Percentiles rank a stretch among this genome's conserved stretches.
These are phyloP conservation scores for Aureobasidium vineae DNA, from an alignment of 2,329 filamentous ascomycete genomes.

Conservation along the genomic window DNA sequence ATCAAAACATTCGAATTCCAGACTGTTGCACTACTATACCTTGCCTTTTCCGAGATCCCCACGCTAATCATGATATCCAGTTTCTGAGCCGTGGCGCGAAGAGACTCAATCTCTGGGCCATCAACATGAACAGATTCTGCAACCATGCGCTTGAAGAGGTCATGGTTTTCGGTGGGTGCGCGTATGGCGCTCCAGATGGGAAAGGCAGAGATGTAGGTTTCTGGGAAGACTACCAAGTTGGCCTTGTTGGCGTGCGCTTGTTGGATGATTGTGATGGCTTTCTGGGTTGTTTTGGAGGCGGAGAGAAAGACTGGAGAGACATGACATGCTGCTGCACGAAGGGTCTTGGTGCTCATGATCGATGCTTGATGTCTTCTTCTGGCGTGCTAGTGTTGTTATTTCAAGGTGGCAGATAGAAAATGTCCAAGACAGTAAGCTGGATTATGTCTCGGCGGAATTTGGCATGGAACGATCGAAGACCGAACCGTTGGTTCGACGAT, in stretches of 20 bases:
- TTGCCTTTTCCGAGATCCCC: conserved; percentile 52
- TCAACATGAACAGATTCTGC: conserved; percentile 48
- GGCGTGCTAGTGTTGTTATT: neutral
- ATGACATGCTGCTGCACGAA: conserved; percentile 34
- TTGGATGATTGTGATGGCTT: conserved; percentile 49
- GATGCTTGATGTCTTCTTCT: neutral
- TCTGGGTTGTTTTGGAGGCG: conserved; percentile 48
- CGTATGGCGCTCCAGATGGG: conserved; percentile 52
- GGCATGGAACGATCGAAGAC: neutral
- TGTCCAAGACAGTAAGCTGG: neutral
- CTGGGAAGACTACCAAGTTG: conserved; percentile 55
- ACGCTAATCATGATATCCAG: conserved; percentile 47
- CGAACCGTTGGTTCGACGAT: neutral
- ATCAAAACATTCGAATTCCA: conserved; percentile 56
- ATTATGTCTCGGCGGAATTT: too few relatives aligned
- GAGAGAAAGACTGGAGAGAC: conserved; percentile 50
- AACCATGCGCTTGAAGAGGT: conserved; percentile 50
- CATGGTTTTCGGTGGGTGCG: conserved; percentile 52
- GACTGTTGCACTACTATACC: conserved; percentile 47
- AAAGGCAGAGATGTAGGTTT: conserved; percentile 55
- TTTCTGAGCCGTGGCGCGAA: conserved; percentile 44
- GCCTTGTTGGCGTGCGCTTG: conserved; percentile 47
- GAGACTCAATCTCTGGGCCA: conserved; percentile 47
- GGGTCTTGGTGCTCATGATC: conserved; percentile 10
- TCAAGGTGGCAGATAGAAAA: too few relatives aligned